These are phyloP conservation scores for Staphylotrichum tortipilum DNA, from an alignment of 495 filamentous ascomycete genomes.

Conservation along the genomic window DNA sequence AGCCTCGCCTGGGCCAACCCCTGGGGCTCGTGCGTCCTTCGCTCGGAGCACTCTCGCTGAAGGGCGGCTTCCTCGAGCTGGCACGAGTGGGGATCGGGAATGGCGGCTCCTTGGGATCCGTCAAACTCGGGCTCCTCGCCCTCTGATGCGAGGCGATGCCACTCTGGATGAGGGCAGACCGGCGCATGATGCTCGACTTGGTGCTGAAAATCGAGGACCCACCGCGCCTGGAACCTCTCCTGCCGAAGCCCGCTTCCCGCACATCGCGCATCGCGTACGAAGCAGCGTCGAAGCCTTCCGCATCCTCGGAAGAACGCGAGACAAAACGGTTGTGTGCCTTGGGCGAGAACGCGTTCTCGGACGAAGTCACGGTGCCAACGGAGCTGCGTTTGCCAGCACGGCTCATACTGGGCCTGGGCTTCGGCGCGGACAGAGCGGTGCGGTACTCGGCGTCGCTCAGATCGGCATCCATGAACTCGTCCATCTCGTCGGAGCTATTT, in stretches of 20 bases:
- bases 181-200: conserved; percentile 41
- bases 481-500: conserved; percentile 48
- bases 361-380: conserved; percentile 19
- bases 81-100: conserved; percentile 87
- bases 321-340: conserved; percentile 16
- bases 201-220: conserved; percentile 23
- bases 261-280: conserved; percentile 17
- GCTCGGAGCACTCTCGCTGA: conserved; percentile 55
- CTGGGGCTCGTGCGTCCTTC: conserved; percentile 77
- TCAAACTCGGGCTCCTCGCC: conserved; percentile 66
- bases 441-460: conserved; percentile 57
- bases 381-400: conserved; percentile 32
- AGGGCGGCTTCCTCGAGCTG: conserved; percentile 70
- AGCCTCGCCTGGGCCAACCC: conserved; percentile 43
- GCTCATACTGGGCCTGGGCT: conserved; percentile 27
- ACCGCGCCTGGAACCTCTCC: conserved; percentile 24
- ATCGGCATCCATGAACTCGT: conserved; percentile 50
- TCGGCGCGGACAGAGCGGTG: conserved; percentile 56
- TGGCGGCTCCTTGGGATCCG: conserved; percentile 56
- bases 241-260: conserved; percentile 24
- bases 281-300: conserved; percentile 22
- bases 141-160: conserved; percentile 67
- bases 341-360: conserved; percentile 24
- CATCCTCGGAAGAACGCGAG: conserved; percentile 17
- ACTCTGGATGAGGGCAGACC: conserved; percentile 65